Percentiles rank a stretch among this genome's conserved stretches.
Conservation (phyloP, 2,329 filamentous ascomycete genomes). For the Penicillium carneum region DNA sequence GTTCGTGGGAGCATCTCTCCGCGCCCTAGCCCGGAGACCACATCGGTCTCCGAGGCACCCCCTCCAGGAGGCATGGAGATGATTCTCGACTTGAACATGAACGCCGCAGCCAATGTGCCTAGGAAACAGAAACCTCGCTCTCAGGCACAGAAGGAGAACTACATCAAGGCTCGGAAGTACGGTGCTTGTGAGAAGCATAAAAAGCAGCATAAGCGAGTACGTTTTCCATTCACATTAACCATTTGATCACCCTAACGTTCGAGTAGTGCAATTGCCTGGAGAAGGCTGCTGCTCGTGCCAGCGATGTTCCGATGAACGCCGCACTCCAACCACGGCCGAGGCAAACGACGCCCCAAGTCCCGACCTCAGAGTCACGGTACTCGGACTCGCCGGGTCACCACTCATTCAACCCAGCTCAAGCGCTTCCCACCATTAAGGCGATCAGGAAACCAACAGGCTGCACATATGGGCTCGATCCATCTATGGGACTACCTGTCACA, state of each 20-base stretch:
- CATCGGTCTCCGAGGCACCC: slow-evolving; percentile 23
- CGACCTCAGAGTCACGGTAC: slow-evolving; percentile 17
- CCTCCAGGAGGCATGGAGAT: slow-evolving; percentile 45
- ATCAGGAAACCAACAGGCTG: slow-evolving; percentile 13
- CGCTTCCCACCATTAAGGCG: slow-evolving; percentile 15
- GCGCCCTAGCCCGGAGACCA: slow-evolving; percentile 34
- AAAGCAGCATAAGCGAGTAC: slow-evolving; percentile 54
- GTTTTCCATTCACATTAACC: slow-evolving; percentile 20
- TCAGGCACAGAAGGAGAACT: slow-evolving; percentile 52
- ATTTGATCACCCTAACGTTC: slow-evolving; percentile 26
- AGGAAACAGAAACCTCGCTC: slow-evolving; percentile 54
- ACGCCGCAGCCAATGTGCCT: slow-evolving; percentile 51
- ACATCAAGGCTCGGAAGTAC: slow-evolving; percentile 53
- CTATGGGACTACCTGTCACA: slow-evolving; percentile 12
- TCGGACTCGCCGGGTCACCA: slow-evolving; percentile 25
- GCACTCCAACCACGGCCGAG: slow-evolving; percentile 20
- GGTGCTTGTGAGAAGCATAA: slow-evolving; percentile 55
- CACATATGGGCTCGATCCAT: slow-evolving; percentile 22
- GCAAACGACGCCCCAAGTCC: slow-evolving; percentile 7
- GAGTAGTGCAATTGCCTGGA: slow-evolving; percentile 52
- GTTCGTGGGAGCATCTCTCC: slow-evolving; percentile 39
- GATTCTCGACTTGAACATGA: slow-evolving; percentile 55
- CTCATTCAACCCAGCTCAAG: slow-evolving; percentile 9
- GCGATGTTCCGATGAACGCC: slow-evolving; percentile 26
- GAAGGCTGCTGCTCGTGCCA: slow-evolving; percentile 38